Conservation (phyloP, 148 eudicot genomes). For the Drosera capensis region DNA sequence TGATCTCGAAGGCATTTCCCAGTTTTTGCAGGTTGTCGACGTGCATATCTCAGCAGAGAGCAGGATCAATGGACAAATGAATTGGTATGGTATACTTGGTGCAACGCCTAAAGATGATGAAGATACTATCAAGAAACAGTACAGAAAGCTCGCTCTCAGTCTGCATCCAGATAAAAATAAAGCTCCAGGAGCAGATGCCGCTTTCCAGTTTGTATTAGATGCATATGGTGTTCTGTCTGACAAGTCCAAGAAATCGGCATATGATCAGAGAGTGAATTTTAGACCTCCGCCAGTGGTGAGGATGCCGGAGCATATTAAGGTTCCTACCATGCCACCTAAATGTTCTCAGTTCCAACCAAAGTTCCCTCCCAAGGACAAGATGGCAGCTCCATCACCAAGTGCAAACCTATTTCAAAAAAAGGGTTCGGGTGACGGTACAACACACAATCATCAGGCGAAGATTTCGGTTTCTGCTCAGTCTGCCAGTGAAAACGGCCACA, state of each 20-base stretch:
- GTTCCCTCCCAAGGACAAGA: background rate
- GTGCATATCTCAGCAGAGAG: background rate
- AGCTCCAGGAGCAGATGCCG: constrained; percentile 65
- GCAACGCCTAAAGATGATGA: constrained; percentile 52
- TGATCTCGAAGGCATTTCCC: background rate
- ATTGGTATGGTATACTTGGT: constrained; percentile 71
- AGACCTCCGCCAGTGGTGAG: constrained; percentile 22
- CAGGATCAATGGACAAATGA: constrained; percentile 6
- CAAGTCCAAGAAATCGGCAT: constrained; percentile 25
- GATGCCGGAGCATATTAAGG: constrained; percentile 8
- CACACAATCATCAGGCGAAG: constrained; percentile 14
- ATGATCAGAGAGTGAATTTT: constrained; percentile 5
- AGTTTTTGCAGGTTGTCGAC: background rate
- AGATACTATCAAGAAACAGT: constrained; percentile 42
- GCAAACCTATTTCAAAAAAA: constrained; percentile 4
- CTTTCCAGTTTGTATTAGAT: constrained; percentile 57
- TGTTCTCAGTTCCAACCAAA: background rate
- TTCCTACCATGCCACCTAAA: constrained; percentile 2
- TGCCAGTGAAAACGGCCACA: constrained; percentile 5
- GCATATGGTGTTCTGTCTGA: constrained; percentile 63
- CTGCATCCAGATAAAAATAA: constrained; percentile 90
- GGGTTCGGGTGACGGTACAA: constrained; percentile 21
- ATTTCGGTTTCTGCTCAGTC: constrained; percentile 21
- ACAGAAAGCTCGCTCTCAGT: constrained; percentile 40
- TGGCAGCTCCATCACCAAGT: background rate